Base-by-base conservation (phyloP, 2,329 filamentous ascomycete species). In the Ceratocystis lukuohia region DNA sequence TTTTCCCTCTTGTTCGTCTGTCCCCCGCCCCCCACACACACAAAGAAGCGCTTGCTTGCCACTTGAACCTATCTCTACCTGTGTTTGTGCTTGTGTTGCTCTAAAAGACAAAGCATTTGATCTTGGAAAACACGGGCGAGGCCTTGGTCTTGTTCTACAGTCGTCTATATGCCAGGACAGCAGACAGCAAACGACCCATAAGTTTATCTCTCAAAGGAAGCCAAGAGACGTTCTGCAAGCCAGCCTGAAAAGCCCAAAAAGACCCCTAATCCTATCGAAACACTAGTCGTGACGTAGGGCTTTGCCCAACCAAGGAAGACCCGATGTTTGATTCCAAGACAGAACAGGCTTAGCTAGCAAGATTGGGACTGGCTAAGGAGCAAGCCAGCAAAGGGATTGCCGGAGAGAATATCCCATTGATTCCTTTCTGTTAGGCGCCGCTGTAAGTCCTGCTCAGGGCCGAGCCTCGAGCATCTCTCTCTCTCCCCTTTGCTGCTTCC, bases 231-330 rank as follows among this genome's bases (percentile, higher is more conserved):
- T 12, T 41, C 4, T 41, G 37, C 37, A 41, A 3, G 37, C 12
- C 37, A 41, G 37, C 37, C 37, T 15, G 37, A 41, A 41, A 15
- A 41, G 37, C 1, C 37, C 12, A 33, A 57, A 57, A 57, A 33
- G 28, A 57, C 25, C 53, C 53, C 30, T 33, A 57, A 57, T 57
- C 53, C 53, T 8, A 57, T 28, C 53, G 53, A 57, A 57, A 57
- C 53, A 57, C 53, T 57, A 57, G 53, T 57, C 53, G 53, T 28
- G 17, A 30, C 53, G 53, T 57, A 57, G 53, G 53, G 53, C 53
- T 57, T 57, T 28, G 53, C 25, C 53, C 30, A 28, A 5, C 12
- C 25, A 57, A 57, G 53, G 53, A 57, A 57, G 8, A 30, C 53
- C 53, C 53, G 53, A 57, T 57, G 53, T 57, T 57, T 57, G 53